Percentiles rank a stretch among this genome's conserved stretches.
These are phyloP conservation scores for Taphrina confusa DNA, from an alignment of 1,139 yeast genomes.

Conservation along the genomic window DNA sequence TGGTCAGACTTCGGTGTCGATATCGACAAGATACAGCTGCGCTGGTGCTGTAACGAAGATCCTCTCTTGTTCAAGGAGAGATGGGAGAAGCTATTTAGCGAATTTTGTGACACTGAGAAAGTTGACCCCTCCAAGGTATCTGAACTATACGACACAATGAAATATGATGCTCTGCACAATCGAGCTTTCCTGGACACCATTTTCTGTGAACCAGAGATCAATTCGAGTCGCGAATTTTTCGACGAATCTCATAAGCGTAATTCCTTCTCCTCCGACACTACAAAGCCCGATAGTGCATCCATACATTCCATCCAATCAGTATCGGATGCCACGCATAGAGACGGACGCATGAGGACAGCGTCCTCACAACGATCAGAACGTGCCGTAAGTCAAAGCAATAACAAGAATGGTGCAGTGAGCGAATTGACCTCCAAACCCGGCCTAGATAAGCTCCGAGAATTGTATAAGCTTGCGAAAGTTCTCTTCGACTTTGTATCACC, in stretches of 20 bases:
- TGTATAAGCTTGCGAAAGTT: slow-evolving; percentile 86
- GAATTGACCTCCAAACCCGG: slow-evolving; percentile 32
- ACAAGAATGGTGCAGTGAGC: slow-evolving; percentile 11
- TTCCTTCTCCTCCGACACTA: slow-evolving; percentile 19
- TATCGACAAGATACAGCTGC: slow-evolving; percentile 66
- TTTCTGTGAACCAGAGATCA: slow-evolving; percentile 65
- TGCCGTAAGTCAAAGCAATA: slow-evolving; percentile 5
- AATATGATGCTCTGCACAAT: slow-evolving; percentile 95
- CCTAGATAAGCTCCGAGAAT: slow-evolving; percentile 60
- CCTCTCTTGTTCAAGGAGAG: slow-evolving; percentile 86
- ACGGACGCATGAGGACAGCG: slow-evolving; percentile 3
- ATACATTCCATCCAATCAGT: slow-evolving; percentile 5
- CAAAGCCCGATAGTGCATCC: slow-evolving; percentile 14
- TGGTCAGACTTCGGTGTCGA: slow-evolving; percentile 59
- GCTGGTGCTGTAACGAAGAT: slow-evolving; percentile 98
- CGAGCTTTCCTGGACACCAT: slow-evolving; percentile 81
- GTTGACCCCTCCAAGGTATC: slow-evolving; percentile 97
- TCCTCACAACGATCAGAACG: slow-evolving; percentile 15
- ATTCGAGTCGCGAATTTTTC: slow-evolving; percentile 27
- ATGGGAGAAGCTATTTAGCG: slow-evolving; percentile 95
- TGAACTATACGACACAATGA: slow-evolving; percentile 97
- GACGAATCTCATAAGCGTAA: slow-evolving; percentile 22
- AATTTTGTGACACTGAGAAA: slow-evolving; percentile 88
- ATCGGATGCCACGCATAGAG: background rate
- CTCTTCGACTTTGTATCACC: slow-evolving; percentile 96